These are phyloP conservation scores for Ceratobasidium sp. DNA, from an alignment of 1,284 basidiomycete genomes.

Conservation along the genomic window DNA sequence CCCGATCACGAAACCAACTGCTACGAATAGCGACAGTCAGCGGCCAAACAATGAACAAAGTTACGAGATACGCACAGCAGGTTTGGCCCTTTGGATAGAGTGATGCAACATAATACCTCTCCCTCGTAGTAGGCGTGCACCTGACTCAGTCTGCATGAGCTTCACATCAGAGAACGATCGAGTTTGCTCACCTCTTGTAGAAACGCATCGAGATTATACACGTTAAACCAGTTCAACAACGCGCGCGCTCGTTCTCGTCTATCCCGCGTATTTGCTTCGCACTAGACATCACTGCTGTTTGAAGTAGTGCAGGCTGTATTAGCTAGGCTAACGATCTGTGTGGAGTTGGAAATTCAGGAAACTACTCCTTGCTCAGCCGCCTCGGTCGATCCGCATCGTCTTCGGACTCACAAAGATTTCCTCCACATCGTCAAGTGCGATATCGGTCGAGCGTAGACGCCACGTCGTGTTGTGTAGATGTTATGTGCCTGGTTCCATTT, in stretches of 20 bases:
- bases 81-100: conserved; percentile 86
- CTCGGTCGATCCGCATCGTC: conserved; percentile 66
- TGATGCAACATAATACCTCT: conserved; percentile 95
- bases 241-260: conserved; percentile 86
- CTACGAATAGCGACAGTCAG: conserved; percentile 61
- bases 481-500: conserved; percentile 33
- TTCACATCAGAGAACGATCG: not conserved
- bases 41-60: conserved; percentile 26
- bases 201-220: conserved; percentile 95
- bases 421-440: conserved; percentile 68
- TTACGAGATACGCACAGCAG: conserved; percentile 77
- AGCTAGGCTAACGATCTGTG: conserved; percentile 77
- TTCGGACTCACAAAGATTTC: conserved; percentile 86
- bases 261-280: conserved; percentile 71
- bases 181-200: conserved; percentile 79
- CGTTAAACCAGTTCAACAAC: conserved; percentile 99
- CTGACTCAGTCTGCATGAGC: conserved; percentile 50
- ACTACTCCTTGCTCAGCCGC: conserved; percentile 27
- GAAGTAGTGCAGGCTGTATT: conserved; percentile 50
- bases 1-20: conserved; percentile 95
- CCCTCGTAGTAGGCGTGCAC: conserved; percentile 94
- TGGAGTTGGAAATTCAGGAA: conserved; percentile 59
- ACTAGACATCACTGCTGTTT: conserved; percentile 49
- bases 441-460: conserved; percentile 24
- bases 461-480: conserved; percentile 29